These are phyloP conservation scores for Glycyrrhiza uralensis DNA, from an alignment of 306 rosid genomes.

Conservation along the genomic window DNA sequence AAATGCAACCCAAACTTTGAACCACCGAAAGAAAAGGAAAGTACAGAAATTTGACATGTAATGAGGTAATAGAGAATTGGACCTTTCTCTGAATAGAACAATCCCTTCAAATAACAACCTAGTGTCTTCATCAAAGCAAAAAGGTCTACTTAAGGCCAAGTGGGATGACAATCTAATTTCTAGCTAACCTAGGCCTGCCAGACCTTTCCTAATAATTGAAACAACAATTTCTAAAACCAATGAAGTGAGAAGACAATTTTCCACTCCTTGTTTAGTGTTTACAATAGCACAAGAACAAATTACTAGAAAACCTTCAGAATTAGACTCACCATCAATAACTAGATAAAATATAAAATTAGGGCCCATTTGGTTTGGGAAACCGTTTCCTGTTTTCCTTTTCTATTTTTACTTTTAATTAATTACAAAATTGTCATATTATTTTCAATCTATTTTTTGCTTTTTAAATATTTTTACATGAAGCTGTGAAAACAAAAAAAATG, in stretches of 20 bases:
- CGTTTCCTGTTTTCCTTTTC: too few species aligned
- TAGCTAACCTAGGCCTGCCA: background rate
- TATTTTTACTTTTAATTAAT: too few species aligned
- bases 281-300: background rate
- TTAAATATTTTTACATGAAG: too few species aligned
- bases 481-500: too few species aligned
- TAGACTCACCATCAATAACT: background rate
- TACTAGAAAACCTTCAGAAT: background rate
- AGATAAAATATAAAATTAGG: background rate
- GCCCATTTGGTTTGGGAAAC: too few species aligned
- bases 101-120: background rate
- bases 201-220: background rate
- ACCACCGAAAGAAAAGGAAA: conserved; percentile 14
- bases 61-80: background rate
- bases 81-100: background rate
- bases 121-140: background rate
- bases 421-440: too few species aligned
- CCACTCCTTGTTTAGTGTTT: background rate
- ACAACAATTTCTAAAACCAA: conserved; percentile 15
- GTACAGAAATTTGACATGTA: background rate
- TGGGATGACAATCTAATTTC: background rate
- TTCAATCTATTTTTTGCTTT: too few species aligned
- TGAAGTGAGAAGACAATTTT: background rate
- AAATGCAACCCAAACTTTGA: conserved; percentile 14
- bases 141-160: background rate